phyloP scores from a whole-genome alignment of 2,329 filamentous ascomycete genomes.

The Dactylonectria macrodidyma region DNA sequence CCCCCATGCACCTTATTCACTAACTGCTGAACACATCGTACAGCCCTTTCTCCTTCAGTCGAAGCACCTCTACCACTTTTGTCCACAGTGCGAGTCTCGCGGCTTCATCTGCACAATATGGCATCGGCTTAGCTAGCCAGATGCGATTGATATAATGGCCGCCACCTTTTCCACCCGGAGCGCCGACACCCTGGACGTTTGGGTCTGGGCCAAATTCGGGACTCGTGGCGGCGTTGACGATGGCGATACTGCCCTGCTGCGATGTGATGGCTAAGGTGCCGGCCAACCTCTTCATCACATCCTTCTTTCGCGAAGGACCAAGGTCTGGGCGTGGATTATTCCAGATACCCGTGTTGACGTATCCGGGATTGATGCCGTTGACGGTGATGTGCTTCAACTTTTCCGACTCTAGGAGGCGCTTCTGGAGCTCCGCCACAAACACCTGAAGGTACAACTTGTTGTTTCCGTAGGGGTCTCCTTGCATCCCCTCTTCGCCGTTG shows the following conservation, averaged over 20 bases:
- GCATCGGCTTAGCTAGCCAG: background rate
- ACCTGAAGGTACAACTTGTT: conserved; percentile 24
- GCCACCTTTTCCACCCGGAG: background rate
- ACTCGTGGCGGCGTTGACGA: conserved; percentile 17
- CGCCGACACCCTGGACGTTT: background rate
- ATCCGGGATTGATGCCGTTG: conserved; percentile 19
- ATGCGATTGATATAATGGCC: conserved; percentile 20
- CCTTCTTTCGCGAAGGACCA: background rate
- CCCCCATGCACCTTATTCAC: no score
- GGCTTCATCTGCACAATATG: conserved; percentile 7
- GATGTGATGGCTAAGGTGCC: background rate
- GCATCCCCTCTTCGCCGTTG: background rate
- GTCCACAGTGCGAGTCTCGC: conserved; percentile 6
- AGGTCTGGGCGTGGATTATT: conserved; percentile 8
- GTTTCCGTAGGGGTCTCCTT: conserved; percentile 10
- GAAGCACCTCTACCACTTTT: background rate
- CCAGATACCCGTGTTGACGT: conserved; percentile 13
- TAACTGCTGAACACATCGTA: background rate
- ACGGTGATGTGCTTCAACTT: conserved; percentile 19
- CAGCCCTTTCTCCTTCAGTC: background rate
- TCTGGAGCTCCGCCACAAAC: conserved; percentile 17
- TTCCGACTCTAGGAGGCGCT: background rate
- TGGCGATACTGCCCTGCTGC: conserved; percentile 12
- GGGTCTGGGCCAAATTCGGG: background rate
- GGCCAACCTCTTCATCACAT: background rate